phyloP scores from a whole-genome alignment of 2,329 filamentous ascomycete genomes.

The Hymenoscyphus fructigenus region DNA sequence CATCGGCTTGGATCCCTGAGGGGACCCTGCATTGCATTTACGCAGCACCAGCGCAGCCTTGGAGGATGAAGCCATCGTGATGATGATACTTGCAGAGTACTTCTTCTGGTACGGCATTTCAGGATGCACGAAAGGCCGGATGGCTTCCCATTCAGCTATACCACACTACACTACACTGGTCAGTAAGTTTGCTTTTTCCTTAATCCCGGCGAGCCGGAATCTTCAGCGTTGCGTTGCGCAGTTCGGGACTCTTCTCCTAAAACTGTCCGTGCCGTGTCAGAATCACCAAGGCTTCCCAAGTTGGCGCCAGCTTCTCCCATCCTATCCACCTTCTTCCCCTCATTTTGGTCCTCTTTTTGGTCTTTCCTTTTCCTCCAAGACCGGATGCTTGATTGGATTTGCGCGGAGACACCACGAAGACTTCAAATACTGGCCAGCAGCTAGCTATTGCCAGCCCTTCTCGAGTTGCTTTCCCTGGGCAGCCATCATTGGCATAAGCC shows the following conservation, averaged over 20 bases:
- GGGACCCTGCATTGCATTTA: background rate
- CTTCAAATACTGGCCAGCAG: background rate
- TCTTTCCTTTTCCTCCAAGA: background rate
- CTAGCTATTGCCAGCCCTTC: background rate
- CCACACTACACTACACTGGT: too few relatives aligned
- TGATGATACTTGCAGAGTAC: too few relatives aligned
- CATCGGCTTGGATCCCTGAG: background rate
- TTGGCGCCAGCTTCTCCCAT: background rate
- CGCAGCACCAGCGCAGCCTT: background rate
- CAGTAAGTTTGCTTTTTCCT: background rate
- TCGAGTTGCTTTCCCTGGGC: background rate
- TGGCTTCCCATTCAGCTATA: background rate
- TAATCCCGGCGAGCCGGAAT: background rate
- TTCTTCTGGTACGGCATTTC: background rate
- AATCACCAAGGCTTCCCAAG: background rate
- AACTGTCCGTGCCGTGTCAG: slow-evolving; percentile 3
- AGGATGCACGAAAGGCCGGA: background rate
- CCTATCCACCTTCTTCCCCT: background rate
- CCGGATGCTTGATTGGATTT: background rate
- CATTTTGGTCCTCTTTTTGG: background rate
- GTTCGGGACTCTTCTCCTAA: background rate
- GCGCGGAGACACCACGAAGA: background rate
- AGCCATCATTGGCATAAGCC: background rate
- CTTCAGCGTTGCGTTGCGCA: background rate
- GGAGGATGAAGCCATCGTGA: background rate